Evolutionary conservation across 2,329 filamentous ascomycete genomes (phyloP), one percentile per base, ranked within the genome.

Genomic region (Pyricularia sp.): DNA sequence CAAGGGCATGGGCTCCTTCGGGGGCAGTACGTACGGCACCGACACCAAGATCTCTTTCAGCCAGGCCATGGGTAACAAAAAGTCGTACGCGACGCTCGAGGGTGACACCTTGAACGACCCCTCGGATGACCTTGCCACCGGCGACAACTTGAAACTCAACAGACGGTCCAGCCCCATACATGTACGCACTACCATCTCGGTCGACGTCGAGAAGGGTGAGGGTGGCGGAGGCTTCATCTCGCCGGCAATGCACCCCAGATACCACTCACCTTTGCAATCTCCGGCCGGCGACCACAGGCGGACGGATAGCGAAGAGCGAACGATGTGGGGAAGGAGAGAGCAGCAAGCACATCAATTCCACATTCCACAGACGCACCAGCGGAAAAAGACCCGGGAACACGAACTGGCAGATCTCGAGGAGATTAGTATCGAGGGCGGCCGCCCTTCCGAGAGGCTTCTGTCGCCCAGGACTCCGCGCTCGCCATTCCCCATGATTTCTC

Each of bases 181-280:
- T 26, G 42, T 66, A 6, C 36, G 55, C 25, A 66, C 65, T 14
- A 30, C 65, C 42, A 66, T 66, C 42, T 58, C 23, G 9, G n/a
- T 58, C 25, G 65, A 66, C 26, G 3, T 66, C 26, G 65, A 66
- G 42, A 66, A 66, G 65, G 36, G 65, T 23, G 33, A 25, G 65
- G 65, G 33, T 14, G 25, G 12, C 12, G 33, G 4, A 11, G 31
- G 12, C 59, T 30, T 63, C 59, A 2, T 12, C n/a, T 25, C 58
- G 10, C 58, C 58, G 5, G 4, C 58, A 26, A 14, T 36, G 10
- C 58, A 61, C 25, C 58, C 58, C 7, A 61, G 58, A 17, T 63
- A 63, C 25, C 59, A 63, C 12, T 7, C 23, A 26, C 23, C 59
- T 7, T 7, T 28, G 10, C 42, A 50, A n/a, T 23, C 25, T 23